phyloP scores from a whole-genome alignment of 352 stramenopile genomes.

The Aphanomyces astaci region DNA sequence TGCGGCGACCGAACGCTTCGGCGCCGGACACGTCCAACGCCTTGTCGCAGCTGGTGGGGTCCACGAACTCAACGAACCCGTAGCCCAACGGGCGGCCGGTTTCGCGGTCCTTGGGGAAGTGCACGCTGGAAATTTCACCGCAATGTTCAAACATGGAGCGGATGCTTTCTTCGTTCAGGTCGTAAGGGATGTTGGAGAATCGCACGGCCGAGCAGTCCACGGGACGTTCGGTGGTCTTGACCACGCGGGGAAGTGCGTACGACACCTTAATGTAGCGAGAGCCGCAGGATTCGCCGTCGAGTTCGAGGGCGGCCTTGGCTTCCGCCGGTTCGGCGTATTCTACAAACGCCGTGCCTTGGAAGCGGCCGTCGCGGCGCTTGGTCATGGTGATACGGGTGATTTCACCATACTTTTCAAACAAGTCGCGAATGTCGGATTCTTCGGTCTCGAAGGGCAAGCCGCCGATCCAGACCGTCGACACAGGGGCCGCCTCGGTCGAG shows the following conservation, averaged over 20 bases:
- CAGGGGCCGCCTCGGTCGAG: constrained; percentile 35
- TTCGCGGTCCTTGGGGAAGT: constrained; percentile 91
- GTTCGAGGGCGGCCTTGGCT: constrained; percentile 73
- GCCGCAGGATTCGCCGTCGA: constrained; percentile 93
- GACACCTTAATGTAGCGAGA: constrained; percentile 94
- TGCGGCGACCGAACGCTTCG: constrained; percentile 87
- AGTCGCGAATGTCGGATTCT: constrained; percentile 90
- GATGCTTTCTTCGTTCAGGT: constrained; percentile 18
- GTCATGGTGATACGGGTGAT: constrained; percentile 80
- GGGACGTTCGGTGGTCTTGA: background rate
- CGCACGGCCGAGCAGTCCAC: constrained; percentile 10
- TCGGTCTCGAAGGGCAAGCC: constrained; percentile 93
- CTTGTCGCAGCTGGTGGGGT: constrained; percentile 90
- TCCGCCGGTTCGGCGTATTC: constrained; percentile 73
- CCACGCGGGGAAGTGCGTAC: constrained; percentile 40
- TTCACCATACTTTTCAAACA: constrained; percentile 91
- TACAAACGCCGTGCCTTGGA: constrained; percentile 94
- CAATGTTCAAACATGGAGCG: constrained; percentile 23
- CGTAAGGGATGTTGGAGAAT: constrained; percentile 66
- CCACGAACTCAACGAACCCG: constrained; percentile 95
- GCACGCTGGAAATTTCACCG: constrained; percentile 13
- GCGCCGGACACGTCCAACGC: constrained; percentile 87
- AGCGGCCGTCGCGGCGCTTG: constrained; percentile 79
- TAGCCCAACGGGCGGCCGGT: constrained; percentile 97
- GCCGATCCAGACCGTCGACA: constrained; percentile 78